Conservation (phyloP, 108 stramenopile genomes). For the Fistulifera pelliculosa region DNA sequence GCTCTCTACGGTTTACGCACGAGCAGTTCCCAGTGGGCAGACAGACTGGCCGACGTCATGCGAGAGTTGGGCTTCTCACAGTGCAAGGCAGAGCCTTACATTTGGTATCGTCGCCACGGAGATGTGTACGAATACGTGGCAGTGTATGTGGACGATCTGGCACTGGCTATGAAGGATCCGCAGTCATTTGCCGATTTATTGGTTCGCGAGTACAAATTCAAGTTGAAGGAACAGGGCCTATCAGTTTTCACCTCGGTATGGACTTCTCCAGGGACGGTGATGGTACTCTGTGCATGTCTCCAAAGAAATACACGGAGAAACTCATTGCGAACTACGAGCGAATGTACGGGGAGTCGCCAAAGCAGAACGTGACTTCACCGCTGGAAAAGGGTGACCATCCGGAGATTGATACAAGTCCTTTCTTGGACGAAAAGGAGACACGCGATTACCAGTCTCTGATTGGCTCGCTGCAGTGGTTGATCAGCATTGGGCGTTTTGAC, state of each 20-base stretch:
- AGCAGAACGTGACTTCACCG: constrained; percentile 2
- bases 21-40: neutral
- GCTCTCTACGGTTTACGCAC: constrained; percentile 19
- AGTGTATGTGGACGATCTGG: constrained; percentile 7
- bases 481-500: constrained; percentile 21
- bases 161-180: constrained; percentile 13
- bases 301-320: constrained; percentile 5
- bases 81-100: constrained; percentile 24
- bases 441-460: constrained; percentile 17
- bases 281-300: neutral
- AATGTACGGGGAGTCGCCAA: constrained; percentile 24
- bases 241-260: constrained; percentile 6
- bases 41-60: constrained; percentile 9
- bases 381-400: constrained; percentile 19
- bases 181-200: constrained; percentile 6
- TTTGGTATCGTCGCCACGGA: constrained; percentile 18
- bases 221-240: constrained; percentile 1
- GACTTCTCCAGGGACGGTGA: constrained; percentile 5
- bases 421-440: constrained; percentile 5
- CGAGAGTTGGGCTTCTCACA: constrained; percentile 21
- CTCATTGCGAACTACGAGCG: constrained; percentile 6
- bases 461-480: constrained; percentile 15
- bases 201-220: neutral
- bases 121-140: constrained; percentile 7
- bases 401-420: constrained; percentile 9